Evolutionary conservation across 768 basidiomycete genomes (phyloP), one percentile per base, ranked within the genome.

Genomic region (Tremella mesenterica): DNA sequence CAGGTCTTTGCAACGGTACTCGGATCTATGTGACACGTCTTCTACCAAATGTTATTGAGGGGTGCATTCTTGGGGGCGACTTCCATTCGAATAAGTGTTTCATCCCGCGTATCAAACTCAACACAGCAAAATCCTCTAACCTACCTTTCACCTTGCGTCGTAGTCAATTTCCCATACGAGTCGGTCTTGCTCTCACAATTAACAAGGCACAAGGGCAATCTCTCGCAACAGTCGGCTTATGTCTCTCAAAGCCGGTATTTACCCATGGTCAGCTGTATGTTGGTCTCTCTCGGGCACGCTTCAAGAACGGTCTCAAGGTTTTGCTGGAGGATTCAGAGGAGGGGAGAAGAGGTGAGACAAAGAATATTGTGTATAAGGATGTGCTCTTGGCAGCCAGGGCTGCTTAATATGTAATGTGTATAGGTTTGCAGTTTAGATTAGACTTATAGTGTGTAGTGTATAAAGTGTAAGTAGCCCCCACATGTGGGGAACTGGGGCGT

Each of bases 131-230:
- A 7, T 20, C 41, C 8, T 8, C 9, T 8, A 7, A 20, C 60
- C 73, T 33, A 6, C 45, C 45, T 6, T 47, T 47, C 45, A 47
- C 45, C n/a, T 27, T 79, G 5, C 52, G 28, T 4, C 52, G 59
- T 69, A 44, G 46, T 0, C 78, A 79, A 60, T 78, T 78, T 53
- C 78, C 78, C 27, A 58, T 79, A 14, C 63, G 68, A 2, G 64
- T 79, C 4, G 77, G 75, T 12, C 80, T 79, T 73, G 76, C 76
- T 0, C 73, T 79, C 61, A 73, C 77, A 0, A 77, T 79, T 59
- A 79, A 80, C 66, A 80, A 79, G 58, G 54, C 77, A 1, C 77
- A 79, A 66, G 78, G 79, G 3, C 79, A 79, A 64, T 78, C 76
- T 20, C 70, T 79, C 4, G 59, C 72, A 44, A 31, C 65, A 63